Conservation (phyloP, 1,139 yeast genomes). For the Yamadazyma mexicana region DNA sequence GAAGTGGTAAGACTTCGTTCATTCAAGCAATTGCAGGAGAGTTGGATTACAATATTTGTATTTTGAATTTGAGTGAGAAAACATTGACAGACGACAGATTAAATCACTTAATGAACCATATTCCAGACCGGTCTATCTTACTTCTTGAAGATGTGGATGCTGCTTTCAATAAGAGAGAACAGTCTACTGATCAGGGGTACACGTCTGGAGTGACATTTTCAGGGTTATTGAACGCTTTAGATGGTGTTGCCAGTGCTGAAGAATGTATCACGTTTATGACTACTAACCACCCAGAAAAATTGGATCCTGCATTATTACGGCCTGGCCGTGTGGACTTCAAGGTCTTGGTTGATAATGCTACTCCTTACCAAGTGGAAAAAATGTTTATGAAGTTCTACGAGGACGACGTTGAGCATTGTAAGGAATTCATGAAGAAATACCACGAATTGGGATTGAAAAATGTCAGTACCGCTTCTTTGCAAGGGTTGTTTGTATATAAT, state of each 20-base stretch:
- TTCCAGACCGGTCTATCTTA: constrained; percentile 85
- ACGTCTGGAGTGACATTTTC: constrained; percentile 90
- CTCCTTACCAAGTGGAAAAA: constrained; percentile 70
- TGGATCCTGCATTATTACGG: constrained; percentile 82
- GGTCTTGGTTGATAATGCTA: constrained; percentile 80
- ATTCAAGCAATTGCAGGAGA: constrained; percentile 98
- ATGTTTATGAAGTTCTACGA: constrained; percentile 92
- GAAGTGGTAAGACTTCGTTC: constrained; percentile 93
- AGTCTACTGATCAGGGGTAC: constrained; percentile 73
- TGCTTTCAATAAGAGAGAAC: constrained; percentile 83
- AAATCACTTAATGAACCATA: constrained; percentile 93
- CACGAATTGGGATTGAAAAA: constrained; percentile 48
- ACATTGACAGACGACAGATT: constrained; percentile 91
- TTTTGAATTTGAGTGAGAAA: constrained; percentile 84
- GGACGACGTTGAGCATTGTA: constrained; percentile 58
- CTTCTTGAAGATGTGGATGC: constrained; percentile 94
- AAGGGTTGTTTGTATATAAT: constrained; percentile 92
- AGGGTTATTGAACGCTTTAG: constrained; percentile 89
- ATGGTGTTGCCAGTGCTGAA: constrained; percentile 98
- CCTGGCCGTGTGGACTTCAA: constrained; percentile 95
- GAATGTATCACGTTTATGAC: constrained; percentile 97
- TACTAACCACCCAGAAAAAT: constrained; percentile 90
- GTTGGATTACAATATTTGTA: constrained; percentile 91
- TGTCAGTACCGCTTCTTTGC: constrained; percentile 91
- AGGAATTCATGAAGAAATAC: constrained; percentile 57